Conservation (phyloP, 768 basidiomycete species). For the Wakefieldia striispora region DNA sequence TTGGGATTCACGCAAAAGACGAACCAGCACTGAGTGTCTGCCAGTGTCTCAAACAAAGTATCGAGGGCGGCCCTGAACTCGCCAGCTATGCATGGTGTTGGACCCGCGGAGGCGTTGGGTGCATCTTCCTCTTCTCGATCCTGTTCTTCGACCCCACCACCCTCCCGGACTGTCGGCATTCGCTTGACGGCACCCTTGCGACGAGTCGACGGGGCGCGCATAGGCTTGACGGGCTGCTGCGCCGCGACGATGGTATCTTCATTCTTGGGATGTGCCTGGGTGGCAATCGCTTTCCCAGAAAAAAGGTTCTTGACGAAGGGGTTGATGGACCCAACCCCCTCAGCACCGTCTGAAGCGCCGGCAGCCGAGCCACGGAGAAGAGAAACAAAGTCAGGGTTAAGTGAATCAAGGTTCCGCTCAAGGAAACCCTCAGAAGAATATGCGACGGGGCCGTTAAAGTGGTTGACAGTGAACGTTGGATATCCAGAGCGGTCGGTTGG, state of each 20-base stretch:
- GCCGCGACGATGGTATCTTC: conserved; percentile 96
- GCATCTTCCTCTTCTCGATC: conserved; percentile 48
- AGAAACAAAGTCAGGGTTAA: conserved; percentile 92
- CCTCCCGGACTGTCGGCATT: conserved; percentile 36
- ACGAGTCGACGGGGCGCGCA: conserved; percentile 88
- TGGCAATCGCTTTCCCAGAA: conserved; percentile 84
- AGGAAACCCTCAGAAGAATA: conserved; percentile 92
- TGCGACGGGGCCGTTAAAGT: conserved; percentile 87
- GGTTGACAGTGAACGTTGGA: conserved; percentile 87
- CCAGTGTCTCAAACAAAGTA: conserved; percentile 81
- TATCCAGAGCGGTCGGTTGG: conserved; percentile 71
- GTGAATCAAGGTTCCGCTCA: conserved; percentile 81
- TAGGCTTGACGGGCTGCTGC: conserved; percentile 90
- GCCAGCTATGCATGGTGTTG: conserved; percentile 74
- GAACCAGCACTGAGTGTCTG: conserved; percentile 89
- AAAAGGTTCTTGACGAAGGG: conserved; percentile 92
- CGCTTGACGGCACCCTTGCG: conserved; percentile 74
- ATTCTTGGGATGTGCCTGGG: conserved; percentile 86
- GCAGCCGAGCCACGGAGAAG: conserved; percentile 66
- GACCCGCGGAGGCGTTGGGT: conserved; percentile 30
- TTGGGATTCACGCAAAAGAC: conserved; percentile 94
- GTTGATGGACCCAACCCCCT: conserved; percentile 79
- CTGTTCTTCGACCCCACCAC: conserved; percentile 36
- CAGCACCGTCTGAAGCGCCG: conserved; percentile 43
- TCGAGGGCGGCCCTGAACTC: conserved; percentile 86